phyloP scores from a whole-genome alignment of 129 eudicot species.

The Pittosporum tobira region DNA sequence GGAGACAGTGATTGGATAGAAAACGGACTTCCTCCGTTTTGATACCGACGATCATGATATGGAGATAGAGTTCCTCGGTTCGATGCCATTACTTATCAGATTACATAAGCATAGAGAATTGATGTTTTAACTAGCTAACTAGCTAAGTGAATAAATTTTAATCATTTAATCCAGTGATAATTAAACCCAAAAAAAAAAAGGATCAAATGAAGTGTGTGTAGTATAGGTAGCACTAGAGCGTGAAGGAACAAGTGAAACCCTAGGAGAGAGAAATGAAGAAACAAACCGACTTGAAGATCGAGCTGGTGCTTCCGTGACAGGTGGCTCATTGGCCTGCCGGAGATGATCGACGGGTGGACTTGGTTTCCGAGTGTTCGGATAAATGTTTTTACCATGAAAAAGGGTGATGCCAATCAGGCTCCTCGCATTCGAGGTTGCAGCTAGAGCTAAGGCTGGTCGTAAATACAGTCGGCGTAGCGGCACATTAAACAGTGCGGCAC shows the following conservation, averaged over 20 bases:
- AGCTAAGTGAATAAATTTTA: too few species aligned
- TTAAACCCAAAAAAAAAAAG: too few species aligned
- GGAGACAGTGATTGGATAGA: slow-evolving; percentile 55
- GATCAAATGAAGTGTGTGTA: too few species aligned
- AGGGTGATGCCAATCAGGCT: too few species aligned
- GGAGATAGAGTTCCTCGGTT: slow-evolving; percentile 86
- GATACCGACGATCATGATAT: slow-evolving; percentile 58
- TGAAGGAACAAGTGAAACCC: slow-evolving; percentile 1
- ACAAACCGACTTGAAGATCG: background rate
- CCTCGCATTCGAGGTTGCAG: too few species aligned
- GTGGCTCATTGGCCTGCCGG: too few species aligned
- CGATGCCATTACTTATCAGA: slow-evolving; percentile 58
- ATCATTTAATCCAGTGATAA: too few species aligned
- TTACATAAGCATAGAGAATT: slow-evolving; percentile 1
- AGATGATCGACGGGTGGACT: background rate
- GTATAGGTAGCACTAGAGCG: too few species aligned
- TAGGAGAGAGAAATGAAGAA: slow-evolving; percentile 8
- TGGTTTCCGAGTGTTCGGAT: background rate
- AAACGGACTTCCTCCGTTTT: slow-evolving; percentile 54
- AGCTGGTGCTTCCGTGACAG: background rate
- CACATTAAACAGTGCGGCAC: too few species aligned
- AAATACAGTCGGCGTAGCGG: too few species aligned
- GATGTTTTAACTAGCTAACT: too few species aligned
- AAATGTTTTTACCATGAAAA: slow-evolving; percentile 3
- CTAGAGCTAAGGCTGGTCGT: too few species aligned